Conservation (phyloP, 2,329 filamentous ascomycete genomes). For the Aphanocladium album region DNA sequence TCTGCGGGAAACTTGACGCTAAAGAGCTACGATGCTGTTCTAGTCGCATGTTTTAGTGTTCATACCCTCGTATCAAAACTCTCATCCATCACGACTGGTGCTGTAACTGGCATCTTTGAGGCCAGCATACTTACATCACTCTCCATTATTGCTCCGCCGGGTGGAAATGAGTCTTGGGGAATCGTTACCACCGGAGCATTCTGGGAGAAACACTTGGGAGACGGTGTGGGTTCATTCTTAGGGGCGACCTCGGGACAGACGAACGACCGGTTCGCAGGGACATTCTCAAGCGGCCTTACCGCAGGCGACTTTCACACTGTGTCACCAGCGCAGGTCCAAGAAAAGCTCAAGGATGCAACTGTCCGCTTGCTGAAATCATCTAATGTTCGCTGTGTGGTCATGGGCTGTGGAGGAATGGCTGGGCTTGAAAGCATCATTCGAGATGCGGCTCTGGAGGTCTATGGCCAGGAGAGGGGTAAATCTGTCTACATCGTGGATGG, state of each 20-base stretch:
- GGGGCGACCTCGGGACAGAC: conserved; percentile 37
- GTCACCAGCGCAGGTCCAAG: conserved; percentile 56
- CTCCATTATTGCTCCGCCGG: conserved; percentile 34
- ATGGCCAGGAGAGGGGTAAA: conserved; percentile 54
- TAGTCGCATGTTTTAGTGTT: conserved; percentile 84
- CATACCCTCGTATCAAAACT: conserved; percentile 69
- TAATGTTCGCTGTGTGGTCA: conserved; percentile 62
- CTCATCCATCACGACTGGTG: conserved; percentile 26
- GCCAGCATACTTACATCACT: conserved; percentile 65
- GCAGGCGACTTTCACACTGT: conserved; percentile 75
- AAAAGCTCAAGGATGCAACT: conserved; percentile 65
- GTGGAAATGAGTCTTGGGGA: conserved; percentile 56
- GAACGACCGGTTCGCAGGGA: conserved; percentile 63
- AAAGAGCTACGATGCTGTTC: conserved; percentile 62
- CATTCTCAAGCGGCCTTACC: conserved; percentile 74
- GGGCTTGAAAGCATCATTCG: conserved; percentile 75
- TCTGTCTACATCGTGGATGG: conserved; percentile 71
- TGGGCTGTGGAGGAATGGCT: conserved; percentile 90
- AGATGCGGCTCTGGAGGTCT: conserved; percentile 58
- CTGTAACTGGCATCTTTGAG: conserved; percentile 72
- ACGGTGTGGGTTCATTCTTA: conserved; percentile 61
- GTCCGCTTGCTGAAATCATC: conserved; percentile 54
- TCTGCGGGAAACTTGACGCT: conserved; percentile 32
- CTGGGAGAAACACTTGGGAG: conserved; percentile 69
- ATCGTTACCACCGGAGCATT: conserved; percentile 84